Base-by-base conservation (phyloP, 768 basidiomycete species). In the Tulasnella calospora region DNA sequence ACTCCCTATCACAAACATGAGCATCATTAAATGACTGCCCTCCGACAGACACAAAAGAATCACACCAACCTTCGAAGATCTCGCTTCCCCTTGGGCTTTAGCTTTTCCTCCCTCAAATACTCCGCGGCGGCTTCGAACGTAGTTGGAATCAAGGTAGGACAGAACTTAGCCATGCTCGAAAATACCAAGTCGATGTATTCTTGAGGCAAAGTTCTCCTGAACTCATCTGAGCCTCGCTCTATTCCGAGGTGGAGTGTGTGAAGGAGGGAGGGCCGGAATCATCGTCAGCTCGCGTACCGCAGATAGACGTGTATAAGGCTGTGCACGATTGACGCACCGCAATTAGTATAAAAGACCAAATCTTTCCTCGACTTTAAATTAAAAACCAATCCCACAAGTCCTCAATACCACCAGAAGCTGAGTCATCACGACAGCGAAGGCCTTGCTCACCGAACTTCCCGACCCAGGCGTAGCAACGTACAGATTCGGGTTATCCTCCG, bases 161-260 rank as follows among this genome's bases (percentile, higher is more conserved):
- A 76, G 40, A 76, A 76, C 23, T 76, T 76, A 51, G 46, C 46
- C 75, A 76, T 76, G 75, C 75, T 76, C 36, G 47, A 51, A 57
- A 76, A 55, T 8, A 76, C 57, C 35, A 76, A 51, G n/a, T 76
- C 75, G 47, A 61, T 76, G 55, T 55, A 76, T 21, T 61, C 75
- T 30, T 76, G 47, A 7, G 75, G 75, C 13, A 76, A 40, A 12
- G 51, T 67, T 9, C 33, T 55, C 46, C n/a, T 36, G 12, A 76
- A 33, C 1, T 76, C 75, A 33, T 46, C 46, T 19, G 46, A 12
- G 23, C 57, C 75, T 40, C 75, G 55, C 35, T 76, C 75, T 76
- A 15, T 46, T 35, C 21, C 27, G 71, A n/a, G 21, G 71, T 40
- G 38, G 5, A 10, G n/a, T 0, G 35, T 40, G 30, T 5, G 61